These are phyloP conservation scores for Geosmithia putterillii DNA, from an alignment of 2,329 filamentous ascomycete species.

Conservation along the genomic window DNA sequence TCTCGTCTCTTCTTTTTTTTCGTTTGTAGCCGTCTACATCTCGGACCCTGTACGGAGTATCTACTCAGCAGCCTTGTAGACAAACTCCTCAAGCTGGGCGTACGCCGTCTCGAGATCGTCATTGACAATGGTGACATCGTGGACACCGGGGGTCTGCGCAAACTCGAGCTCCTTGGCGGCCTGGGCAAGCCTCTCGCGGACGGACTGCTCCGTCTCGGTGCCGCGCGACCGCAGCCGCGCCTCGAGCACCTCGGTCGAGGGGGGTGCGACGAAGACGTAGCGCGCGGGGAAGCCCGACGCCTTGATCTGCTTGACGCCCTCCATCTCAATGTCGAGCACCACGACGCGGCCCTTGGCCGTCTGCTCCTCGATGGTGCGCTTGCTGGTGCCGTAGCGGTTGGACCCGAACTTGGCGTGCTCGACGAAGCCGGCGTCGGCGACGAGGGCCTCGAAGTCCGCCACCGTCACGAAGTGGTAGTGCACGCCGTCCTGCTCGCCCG, in stretches of 20 bases:
- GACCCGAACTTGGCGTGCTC: conserved; percentile 77
- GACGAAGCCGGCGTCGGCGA: conserved; percentile 62
- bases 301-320: conserved; percentile 78
- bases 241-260: conserved; percentile 63
- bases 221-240: conserved; percentile 59
- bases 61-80: too few relatives aligned
- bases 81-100: too few relatives aligned
- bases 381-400: conserved; percentile 79
- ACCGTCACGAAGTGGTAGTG: conserved; percentile 71
- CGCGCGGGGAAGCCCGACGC: conserved; percentile 60
- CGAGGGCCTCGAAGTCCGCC: conserved; percentile 55
- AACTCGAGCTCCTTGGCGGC: conserved; percentile 66
- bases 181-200: conserved; percentile 58
- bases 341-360: conserved; percentile 60
- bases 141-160: conserved; percentile 47
- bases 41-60: too few relatives aligned
- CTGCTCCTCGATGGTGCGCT: conserved; percentile 66
- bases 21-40: too few relatives aligned
- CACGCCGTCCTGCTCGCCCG: conserved; percentile 61
- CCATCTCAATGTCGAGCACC: conserved; percentile 94
- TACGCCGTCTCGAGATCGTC: conserved; percentile 37
- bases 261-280: conserved; percentile 78
- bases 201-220: conserved; percentile 64
- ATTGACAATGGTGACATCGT: conserved; percentile 25
- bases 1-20: too few relatives aligned